Conservation (phyloP, 2,329 filamentous ascomycete species). For the Aspergillus alliaceus region DNA sequence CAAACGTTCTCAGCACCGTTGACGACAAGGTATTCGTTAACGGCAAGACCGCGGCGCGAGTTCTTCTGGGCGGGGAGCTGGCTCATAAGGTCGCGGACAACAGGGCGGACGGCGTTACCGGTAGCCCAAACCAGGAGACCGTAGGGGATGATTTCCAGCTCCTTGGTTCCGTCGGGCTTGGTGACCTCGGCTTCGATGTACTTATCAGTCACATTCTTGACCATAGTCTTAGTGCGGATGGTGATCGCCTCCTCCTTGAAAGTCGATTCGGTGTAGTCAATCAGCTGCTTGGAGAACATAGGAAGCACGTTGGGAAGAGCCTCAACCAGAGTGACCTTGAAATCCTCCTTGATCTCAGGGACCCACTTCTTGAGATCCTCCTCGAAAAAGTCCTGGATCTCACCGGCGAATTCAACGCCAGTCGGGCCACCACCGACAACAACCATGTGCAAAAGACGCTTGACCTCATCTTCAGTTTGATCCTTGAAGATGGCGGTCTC, state of each 20-base stretch:
- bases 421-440: conserved; percentile 91
- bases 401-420: conserved; percentile 96
- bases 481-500: conserved; percentile 99
- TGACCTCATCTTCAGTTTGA: conserved; percentile 81
- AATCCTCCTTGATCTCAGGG: conserved; percentile 89
- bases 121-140: conserved; percentile 98
- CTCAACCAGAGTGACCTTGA: conserved; percentile 96
- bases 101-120: conserved; percentile 85
- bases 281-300: conserved; percentile 98
- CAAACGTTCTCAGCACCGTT: conserved; percentile 96
- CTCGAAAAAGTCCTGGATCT: conserved; percentile 98
- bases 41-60: conserved; percentile 88
- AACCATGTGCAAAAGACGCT: conserved; percentile 97
- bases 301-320: conserved; percentile 91
- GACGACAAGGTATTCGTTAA: conserved; percentile 98
- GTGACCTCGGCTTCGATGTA: conserved; percentile 86
- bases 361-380: conserved; percentile 98
- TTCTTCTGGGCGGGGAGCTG: conserved; percentile 94
- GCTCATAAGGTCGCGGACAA: conserved; percentile 87
- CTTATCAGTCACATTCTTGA: conserved; percentile 93
- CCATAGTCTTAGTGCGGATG: conserved; percentile 98
- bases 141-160: conserved; percentile 79
- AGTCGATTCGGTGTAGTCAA: conserved; percentile 98
- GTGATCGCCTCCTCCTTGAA: conserved; percentile 98
- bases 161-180: conserved; percentile 80